Conservation (phyloP, 345 rosid species). For the Boechera retrofracta region DNA sequence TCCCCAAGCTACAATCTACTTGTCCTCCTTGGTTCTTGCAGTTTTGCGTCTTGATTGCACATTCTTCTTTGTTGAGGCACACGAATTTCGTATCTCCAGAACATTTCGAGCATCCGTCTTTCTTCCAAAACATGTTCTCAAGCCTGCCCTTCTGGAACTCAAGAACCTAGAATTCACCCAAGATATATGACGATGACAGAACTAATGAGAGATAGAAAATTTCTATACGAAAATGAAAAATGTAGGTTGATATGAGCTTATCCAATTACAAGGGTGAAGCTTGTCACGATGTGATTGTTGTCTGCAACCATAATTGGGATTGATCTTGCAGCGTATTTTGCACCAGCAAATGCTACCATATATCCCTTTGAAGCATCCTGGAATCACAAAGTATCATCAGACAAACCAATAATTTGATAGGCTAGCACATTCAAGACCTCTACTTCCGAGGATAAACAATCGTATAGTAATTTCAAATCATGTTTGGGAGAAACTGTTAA, state of each 20-base stretch:
- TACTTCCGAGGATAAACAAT: conserved; percentile 1
- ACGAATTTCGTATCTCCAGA: conserved; percentile 59
- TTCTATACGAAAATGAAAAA: neutral
- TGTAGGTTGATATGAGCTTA: conserved; percentile 21
- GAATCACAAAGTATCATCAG: conserved; percentile 22
- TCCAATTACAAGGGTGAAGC: conserved; percentile 87
- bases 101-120: conserved; percentile 90
- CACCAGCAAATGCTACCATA: conserved; percentile 99
- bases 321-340: conserved; percentile 96
- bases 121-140: conserved; percentile 92
- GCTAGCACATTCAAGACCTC: conserved; percentile 20
- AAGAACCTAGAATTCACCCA: conserved; percentile 63
- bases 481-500: conserved; percentile 8
- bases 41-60: conserved; percentile 70
- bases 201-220: neutral
- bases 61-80: conserved; percentile 85
- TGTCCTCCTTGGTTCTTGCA: conserved; percentile 75
- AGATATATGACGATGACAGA: conserved; percentile 6
- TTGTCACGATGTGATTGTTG: conserved; percentile 67
- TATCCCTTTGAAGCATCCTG: conserved; percentile 77
- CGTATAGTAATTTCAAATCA: neutral
- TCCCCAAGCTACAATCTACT: conserved; percentile 94
- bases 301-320: conserved; percentile 82
- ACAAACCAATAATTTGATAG: neutral
- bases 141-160: conserved; percentile 93